phyloP scores from a whole-genome alignment of 176 grass and related monocot species.

The Calamus simplicifolius region DNA sequence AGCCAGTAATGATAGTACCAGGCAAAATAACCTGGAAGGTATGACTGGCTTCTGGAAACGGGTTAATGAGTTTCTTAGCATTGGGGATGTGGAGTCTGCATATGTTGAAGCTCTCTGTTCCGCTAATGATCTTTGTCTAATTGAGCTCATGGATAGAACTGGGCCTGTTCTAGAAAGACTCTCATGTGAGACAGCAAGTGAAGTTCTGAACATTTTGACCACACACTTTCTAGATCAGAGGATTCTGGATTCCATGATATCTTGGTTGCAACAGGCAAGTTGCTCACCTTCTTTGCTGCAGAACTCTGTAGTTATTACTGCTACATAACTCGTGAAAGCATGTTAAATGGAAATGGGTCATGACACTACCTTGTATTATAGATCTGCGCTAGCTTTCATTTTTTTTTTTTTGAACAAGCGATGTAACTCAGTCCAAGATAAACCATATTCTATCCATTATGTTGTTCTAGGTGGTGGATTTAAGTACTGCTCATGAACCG shows the following conservation, averaged over 20 bases:
- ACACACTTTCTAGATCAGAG: constrained; percentile 53
- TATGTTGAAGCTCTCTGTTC: constrained; percentile 54
- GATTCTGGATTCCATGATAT: constrained; percentile 41
- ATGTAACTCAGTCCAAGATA: background rate
- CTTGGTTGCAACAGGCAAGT: constrained; percentile 87
- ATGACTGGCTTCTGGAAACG: no score
- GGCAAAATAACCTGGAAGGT: no score
- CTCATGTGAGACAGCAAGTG: constrained; percentile 51
- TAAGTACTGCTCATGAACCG: constrained; percentile 60
- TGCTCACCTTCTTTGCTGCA: background rate
- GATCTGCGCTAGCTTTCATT: no score
- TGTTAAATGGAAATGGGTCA: no score
- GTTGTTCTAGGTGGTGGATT: constrained; percentile 50
- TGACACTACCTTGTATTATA: no score
- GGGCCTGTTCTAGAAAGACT: constrained; percentile 77
- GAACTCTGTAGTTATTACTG: no score
- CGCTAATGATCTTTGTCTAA: constrained; percentile 43
- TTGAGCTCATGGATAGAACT: constrained; percentile 87
- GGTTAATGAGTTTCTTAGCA: constrained; percentile 16
- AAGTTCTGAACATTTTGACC: constrained; percentile 24
- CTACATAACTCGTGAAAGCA: no score
- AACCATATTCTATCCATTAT: constrained; percentile 22
- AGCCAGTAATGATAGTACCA: constrained; percentile 5
- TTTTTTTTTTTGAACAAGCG: no score
- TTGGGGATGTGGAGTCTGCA: constrained; percentile 57